Percentiles rank a stretch among this genome's conserved stretches.
Conservation (phyloP, 1,284 basidiomycete species). For the Uromyces viciae-fabae region DNA sequence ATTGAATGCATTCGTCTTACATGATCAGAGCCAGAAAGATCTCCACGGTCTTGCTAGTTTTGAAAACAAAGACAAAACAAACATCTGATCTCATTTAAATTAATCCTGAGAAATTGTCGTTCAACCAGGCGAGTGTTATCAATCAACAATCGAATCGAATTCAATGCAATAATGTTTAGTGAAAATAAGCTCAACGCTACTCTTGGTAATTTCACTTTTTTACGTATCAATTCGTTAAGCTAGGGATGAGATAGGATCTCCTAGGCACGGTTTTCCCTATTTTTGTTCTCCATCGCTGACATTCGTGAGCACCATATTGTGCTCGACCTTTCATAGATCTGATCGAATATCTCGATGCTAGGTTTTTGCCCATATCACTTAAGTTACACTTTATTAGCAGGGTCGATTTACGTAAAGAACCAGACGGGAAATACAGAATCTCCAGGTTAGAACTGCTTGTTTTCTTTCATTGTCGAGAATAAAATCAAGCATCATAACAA, state of each 20-base stretch:
- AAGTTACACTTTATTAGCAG: constrained; percentile 16
- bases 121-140: constrained; percentile 15
- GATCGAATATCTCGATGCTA: neutral
- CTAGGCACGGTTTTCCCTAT: no score
- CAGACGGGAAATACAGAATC: constrained; percentile 29
- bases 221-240: no score
- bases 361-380: constrained; percentile 1
- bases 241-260: no score
- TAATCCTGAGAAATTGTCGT: no score
- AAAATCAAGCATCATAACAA: neutral
- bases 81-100: no score
- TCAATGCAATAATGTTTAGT: constrained; percentile 39
- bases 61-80: neutral
- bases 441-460: neutral
- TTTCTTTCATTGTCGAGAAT: neutral
- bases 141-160: constrained; percentile 30
- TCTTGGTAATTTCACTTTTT: neutral
- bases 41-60: no score
- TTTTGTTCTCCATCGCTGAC: no score
- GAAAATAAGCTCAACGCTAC: constrained; percentile 14
- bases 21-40: no score
- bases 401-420: constrained; percentile 23
- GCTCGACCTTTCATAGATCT: neutral
- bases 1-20: no score
- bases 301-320: no score